Evolutionary conservation across 768 basidiomycete genomes (phyloP).

Genomic region (Lactifluus subvellereus): DNA sequence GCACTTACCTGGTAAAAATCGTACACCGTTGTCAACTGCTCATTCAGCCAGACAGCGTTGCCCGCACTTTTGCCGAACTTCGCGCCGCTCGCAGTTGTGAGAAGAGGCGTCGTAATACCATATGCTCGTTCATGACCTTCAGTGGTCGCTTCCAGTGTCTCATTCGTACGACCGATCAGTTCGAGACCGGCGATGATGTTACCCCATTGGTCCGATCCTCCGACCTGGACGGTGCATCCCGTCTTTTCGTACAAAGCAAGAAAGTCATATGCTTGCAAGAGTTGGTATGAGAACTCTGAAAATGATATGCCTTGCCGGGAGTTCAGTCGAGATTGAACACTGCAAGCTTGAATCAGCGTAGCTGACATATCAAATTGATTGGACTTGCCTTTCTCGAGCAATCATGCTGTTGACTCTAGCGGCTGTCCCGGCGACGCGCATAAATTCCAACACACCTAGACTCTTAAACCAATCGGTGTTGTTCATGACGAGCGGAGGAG

Average conservation of each 20-base stretch:
- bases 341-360: constrained; percentile 29
- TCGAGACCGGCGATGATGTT: constrained; percentile 94
- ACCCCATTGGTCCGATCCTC: constrained; percentile 98
- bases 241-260: constrained; percentile 59
- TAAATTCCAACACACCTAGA: constrained; percentile 74
- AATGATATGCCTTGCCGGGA: constrained; percentile 91
- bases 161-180: constrained; percentile 61
- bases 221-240: constrained; percentile 81
- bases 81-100: constrained; percentile 83
- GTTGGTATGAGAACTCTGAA: constrained; percentile 96
- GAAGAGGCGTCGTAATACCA: constrained; percentile 89
- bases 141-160: constrained; percentile 4
- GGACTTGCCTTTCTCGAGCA: constrained; percentile 72
- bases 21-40: constrained; percentile 70
- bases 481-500: constrained; percentile 44
- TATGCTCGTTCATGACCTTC: constrained; percentile 42
- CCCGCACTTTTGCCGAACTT: constrained; percentile 98
- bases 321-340: constrained; percentile 74
- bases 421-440: constrained; percentile 73
- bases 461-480: constrained; percentile 76
- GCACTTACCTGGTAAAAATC: constrained; percentile 88
- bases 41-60: constrained; percentile 90
- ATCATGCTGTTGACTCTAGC: constrained; percentile 88
- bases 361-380: background rate
- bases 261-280: constrained; percentile 96